Evolutionary conservation across 495 filamentous ascomycete species (phyloP).

Genomic region (Penicillium bialowiezense): DNA sequence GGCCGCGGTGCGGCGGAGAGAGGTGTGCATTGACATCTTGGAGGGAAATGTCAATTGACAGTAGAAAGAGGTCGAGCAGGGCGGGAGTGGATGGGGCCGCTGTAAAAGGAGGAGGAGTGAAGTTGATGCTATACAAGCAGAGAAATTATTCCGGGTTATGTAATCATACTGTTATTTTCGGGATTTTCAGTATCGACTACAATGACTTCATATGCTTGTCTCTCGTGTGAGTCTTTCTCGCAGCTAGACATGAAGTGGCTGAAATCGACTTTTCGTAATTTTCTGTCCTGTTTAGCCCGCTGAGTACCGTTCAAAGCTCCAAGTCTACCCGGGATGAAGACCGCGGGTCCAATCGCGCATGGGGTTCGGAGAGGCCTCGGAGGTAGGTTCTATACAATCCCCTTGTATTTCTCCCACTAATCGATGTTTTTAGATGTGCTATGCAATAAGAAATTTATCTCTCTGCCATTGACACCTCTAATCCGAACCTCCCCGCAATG

Average conservation of each 20-base stretch:
- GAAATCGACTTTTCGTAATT: not conserved
- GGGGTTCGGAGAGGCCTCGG: conserved; percentile 19
- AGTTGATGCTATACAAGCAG: conserved; percentile 23
- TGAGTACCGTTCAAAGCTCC: conserved; percentile 12
- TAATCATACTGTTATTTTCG: conserved; percentile 21
- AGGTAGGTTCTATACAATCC: conserved; percentile 13
- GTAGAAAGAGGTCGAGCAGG: not conserved
- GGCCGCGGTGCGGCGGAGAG: conserved; percentile 45
- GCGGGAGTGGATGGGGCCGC: not conserved
- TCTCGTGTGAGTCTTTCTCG: conserved; percentile 5
- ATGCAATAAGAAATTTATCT: not conserved
- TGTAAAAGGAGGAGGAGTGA: conserved; percentile 13
- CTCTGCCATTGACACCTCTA: not conserved
- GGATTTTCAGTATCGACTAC: conserved; percentile 4
- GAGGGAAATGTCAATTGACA: not conserved
- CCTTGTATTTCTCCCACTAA: not conserved
- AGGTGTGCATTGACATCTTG: conserved; percentile 37
- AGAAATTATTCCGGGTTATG: conserved; percentile 33
- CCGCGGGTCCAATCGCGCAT: conserved; percentile 23
- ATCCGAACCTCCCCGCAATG: conserved; percentile 2
- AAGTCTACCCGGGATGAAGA: conserved; percentile 29
- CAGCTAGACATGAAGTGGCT: conserved; percentile 7
- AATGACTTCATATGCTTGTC: conserved; percentile 7
- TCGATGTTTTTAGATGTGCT: not conserved
- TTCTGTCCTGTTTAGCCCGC: conserved; percentile 5